These are phyloP conservation scores for Cynara cardunculus DNA, from an alignment of 129 eudicot species.

Conservation along the genomic window DNA sequence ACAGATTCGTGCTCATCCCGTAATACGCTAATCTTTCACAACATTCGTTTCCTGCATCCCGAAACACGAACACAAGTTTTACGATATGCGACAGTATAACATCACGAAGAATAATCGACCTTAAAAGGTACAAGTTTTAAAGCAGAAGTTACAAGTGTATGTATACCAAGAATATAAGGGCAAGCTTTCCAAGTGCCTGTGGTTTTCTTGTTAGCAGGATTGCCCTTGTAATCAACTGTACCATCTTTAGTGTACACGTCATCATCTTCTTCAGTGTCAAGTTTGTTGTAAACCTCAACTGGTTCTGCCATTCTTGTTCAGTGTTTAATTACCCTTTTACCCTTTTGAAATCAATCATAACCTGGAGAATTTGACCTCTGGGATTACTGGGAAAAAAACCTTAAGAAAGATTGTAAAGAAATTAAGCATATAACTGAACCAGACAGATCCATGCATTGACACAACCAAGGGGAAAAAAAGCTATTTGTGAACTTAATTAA, in stretches of 20 bases:
- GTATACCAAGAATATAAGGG: conserved; percentile 76
- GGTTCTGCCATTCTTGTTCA: conserved; percentile 14
- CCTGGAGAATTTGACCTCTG: not conserved
- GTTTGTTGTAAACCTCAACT: conserved; percentile 13
- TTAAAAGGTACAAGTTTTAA: not conserved
- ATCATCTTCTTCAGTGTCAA: conserved; percentile 27
- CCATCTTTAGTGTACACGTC: conserved; percentile 67
- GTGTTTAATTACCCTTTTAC: not conserved
- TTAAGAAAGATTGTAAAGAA: not conserved
- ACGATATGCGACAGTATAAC: not conserved
- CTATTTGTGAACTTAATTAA: too few species aligned
- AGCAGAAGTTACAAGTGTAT: not conserved
- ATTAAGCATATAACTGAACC: not conserved
- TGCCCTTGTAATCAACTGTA: conserved; percentile 52
- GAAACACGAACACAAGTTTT: not conserved
- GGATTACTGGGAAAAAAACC: not conserved
- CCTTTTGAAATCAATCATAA: not conserved
- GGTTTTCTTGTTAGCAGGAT: conserved; percentile 53
- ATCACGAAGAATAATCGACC: too few species aligned
- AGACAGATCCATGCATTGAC: not conserved
- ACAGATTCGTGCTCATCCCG: conserved; percentile 74
- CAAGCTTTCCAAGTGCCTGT: conserved; percentile 97
- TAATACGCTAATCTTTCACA: conserved; percentile 83
- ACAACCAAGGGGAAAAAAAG: not conserved
- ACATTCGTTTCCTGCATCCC: conserved; percentile 63